phyloP scores from a whole-genome alignment of 2,329 filamentous ascomycete genomes.

The Scortechinia acanthostroma region DNA sequence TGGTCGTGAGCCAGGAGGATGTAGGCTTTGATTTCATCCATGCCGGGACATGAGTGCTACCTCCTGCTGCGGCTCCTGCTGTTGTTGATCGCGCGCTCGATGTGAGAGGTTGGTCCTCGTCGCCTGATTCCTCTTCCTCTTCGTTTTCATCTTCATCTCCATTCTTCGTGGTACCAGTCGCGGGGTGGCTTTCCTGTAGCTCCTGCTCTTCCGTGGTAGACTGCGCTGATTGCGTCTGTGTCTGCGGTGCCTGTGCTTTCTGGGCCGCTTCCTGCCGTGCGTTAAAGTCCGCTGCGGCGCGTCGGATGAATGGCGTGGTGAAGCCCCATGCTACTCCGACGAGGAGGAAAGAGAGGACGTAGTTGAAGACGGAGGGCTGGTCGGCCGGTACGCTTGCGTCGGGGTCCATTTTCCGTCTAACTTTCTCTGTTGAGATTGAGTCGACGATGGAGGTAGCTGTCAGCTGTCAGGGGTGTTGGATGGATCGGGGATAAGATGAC shows the following conservation, averaged over 20 bases:
- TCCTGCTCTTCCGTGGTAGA: not conserved
- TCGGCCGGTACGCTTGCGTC: not conserved
- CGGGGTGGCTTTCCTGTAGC: not conserved
- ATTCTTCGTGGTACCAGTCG: not conserved
- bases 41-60: slow-evolving; percentile 16
- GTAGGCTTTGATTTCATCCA: slow-evolving; percentile 19
- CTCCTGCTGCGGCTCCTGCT: slow-evolving; percentile 8
- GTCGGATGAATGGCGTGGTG: slow-evolving; percentile 58
- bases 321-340: slow-evolving; percentile 59
- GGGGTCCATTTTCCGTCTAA: slow-evolving; percentile 2
- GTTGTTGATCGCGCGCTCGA: slow-evolving; percentile 11
- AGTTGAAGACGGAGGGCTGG: slow-evolving; percentile 31
- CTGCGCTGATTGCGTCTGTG: not conserved
- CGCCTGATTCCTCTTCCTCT: too few relatives aligned
- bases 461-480: too few relatives aligned
- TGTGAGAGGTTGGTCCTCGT: slow-evolving; percentile 11
- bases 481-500: too few relatives aligned
- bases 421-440: too few relatives aligned
- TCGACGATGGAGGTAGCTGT: too few relatives aligned
- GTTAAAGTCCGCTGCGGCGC: slow-evolving; percentile 48
- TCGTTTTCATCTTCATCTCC: not conserved
- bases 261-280: slow-evolving; percentile 12
- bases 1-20: slow-evolving; percentile 39
- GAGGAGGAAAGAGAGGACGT: slow-evolving; percentile 55
- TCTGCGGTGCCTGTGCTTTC: not conserved